A percentile compares a stretch with the other conserved stretches of the same genome.
phyloP scores from a whole-genome alignment of 192 early-diverging fungal species.

The Rhizophagus clarus region DNA sequence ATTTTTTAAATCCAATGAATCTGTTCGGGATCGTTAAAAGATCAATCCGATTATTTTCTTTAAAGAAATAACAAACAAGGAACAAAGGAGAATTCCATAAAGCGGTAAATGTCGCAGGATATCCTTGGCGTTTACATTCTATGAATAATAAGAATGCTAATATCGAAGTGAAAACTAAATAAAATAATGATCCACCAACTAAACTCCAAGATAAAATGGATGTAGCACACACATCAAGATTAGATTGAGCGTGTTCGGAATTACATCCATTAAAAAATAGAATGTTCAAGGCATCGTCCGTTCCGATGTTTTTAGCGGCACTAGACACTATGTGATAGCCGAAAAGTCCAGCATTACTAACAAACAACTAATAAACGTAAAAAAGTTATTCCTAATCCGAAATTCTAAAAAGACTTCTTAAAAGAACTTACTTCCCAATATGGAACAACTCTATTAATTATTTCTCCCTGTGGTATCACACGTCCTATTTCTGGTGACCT shows the following conservation, averaged over 20 bases:
- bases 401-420: not conserved
- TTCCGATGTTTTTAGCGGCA: slow-evolving; percentile 6
- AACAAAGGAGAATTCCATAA: slow-evolving; percentile 31
- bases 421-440: slow-evolving; percentile 26
- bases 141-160: not conserved
- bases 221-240: slow-evolving; percentile 20
- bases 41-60: slow-evolving; percentile 18
- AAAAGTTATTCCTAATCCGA: not conserved
- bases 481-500: slow-evolving; percentile 1
- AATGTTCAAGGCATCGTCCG: not conserved
- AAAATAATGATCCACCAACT: slow-evolving; percentile 16
- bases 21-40: slow-evolving; percentile 26
- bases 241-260: slow-evolving; percentile 2
- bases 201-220: slow-evolving; percentile 21
- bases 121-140: slow-evolving; percentile 15
- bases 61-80: slow-evolving; percentile 14
- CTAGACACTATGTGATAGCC: slow-evolving; percentile 7
- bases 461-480: slow-evolving; percentile 24
- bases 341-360: slow-evolving; percentile 7
- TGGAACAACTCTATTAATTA: slow-evolving; percentile 8
- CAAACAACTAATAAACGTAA: slow-evolving; percentile 12
- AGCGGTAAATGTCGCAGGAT: slow-evolving; percentile 24
- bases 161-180: not conserved
- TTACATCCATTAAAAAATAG: slow-evolving; percentile 20
- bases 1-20: slow-evolving; percentile 27